Evolutionary conservation across 2,329 filamentous ascomycete species (phyloP), one percentile per base, ranked within the genome.

Genomic region (Biscogniauxia sp.): DNA sequence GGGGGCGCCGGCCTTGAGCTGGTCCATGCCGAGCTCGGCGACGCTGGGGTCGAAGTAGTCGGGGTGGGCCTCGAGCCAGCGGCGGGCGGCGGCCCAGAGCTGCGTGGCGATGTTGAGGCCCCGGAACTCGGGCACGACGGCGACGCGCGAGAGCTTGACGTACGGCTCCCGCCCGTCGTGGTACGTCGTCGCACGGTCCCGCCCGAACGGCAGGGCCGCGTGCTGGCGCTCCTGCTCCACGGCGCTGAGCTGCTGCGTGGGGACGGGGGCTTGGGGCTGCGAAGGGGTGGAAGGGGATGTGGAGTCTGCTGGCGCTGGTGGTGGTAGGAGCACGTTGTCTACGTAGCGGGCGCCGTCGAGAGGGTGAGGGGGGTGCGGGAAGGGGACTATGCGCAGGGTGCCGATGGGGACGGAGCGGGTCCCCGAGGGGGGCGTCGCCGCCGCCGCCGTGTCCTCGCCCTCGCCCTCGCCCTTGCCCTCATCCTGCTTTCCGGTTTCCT

Each of bases 351-450:
- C 81, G 5, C 81, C 84, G 0, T 75, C 70, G 64, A 78, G 71
- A 51, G 87, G 86, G 75, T 94, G 86, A 32, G 86, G 79, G 9
- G 79, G 78, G 69, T 96, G 90, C 1, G 91, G 92, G 56, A 92
- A 92, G 0, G 93, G 93, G 0, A 96, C 90, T 11, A 96, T 80
- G 20, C 93, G 87, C 61, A 96, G 83, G 1, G 90, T 92, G 7
- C 89, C 92, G 57, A 94, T 86, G 54, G 92, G 85, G 23, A 75
- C 77, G 65, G 72, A 73, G 45, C 70, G 69, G 20, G 79, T 82
- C 58, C 74, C 77, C 72, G 79, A 82, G 23, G 64, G 73, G 75
- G 9, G 28, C 6, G 55, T 2, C 23, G 23, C 2, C 78, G 75
- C n/a, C 76, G 76, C 19, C 72, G 74, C 7, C 3, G 28, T 32